phyloP scores from a whole-genome alignment of 129 eudicot genomes.

The Tagetes patula region DNA sequence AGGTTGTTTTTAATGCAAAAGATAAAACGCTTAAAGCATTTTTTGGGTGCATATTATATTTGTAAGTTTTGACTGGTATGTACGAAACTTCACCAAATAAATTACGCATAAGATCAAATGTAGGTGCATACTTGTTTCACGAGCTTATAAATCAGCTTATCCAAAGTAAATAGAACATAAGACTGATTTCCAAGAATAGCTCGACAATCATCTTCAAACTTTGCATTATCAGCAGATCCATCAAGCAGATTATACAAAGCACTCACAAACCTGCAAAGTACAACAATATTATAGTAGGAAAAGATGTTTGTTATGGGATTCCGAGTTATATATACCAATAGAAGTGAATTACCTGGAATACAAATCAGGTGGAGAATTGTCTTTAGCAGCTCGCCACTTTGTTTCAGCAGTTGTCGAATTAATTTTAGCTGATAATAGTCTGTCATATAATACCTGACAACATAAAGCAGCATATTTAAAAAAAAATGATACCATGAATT shows the following conservation, averaged over 20 bases:
- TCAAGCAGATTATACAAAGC: constrained; percentile 80
- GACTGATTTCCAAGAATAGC: constrained; percentile 92
- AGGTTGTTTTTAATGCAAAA: neutral
- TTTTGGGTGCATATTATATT: neutral
- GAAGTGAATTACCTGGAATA: constrained; percentile 61
- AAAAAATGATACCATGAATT: neutral
- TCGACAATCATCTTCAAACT: constrained; percentile 95
- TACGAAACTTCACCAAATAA: neutral
- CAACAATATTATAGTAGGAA: constrained; percentile 8
- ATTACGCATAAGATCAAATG: neutral
- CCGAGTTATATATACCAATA: neutral
- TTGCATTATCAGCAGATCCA: constrained; percentile 88
- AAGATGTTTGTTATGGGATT: neutral
- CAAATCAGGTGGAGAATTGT: constrained; percentile 53
- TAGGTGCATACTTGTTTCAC: constrained; percentile 72
- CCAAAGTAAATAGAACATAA: constrained; percentile 87
- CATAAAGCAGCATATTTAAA: constrained; percentile 1
- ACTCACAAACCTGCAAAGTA: constrained; percentile 65
- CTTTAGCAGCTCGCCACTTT: constrained; percentile 64
- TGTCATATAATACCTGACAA: constrained; percentile 71
- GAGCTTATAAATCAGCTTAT: constrained; percentile 84
- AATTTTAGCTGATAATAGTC: constrained; percentile 68
- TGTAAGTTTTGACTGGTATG: neutral
- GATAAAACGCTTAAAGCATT: neutral
- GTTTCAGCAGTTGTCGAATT: constrained; percentile 56